These are phyloP conservation scores for Coemansia sp. DNA, from an alignment of 192 early-diverging fungal genomes.

Conservation along the genomic window DNA sequence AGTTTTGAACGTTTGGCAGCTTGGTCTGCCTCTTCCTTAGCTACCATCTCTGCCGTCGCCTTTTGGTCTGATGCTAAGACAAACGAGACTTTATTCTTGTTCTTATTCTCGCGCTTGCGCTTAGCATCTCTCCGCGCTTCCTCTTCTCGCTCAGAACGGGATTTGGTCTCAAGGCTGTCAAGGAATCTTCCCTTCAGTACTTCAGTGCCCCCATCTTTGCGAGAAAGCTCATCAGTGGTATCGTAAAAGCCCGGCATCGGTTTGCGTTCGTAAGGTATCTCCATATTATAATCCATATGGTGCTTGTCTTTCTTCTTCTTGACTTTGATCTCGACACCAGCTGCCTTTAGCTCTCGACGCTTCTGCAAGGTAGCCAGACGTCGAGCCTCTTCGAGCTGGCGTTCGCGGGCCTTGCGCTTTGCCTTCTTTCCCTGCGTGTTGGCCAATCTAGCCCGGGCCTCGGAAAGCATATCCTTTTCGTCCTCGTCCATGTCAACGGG, in stretches of 20 bases:
- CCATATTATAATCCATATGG: conserved; percentile 91
- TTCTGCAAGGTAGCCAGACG: conserved; percentile 90
- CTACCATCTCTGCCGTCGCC: conserved; percentile 35
- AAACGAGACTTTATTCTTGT: conserved; percentile 56
- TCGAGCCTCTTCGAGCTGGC: conserved; percentile 94
- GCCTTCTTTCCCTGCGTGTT: conserved; percentile 99
- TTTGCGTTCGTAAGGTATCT: conserved; percentile 91
- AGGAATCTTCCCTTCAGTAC: conserved; percentile 69
- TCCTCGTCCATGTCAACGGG: conserved; percentile 99
- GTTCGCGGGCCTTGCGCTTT: conserved; percentile 97
- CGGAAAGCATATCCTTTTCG: conserved; percentile 99
- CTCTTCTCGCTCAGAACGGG: conserved; percentile 79
- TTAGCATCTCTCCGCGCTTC: conserved; percentile 76
- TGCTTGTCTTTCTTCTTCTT: conserved; percentile 65
- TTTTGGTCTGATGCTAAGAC: conserved; percentile 46
- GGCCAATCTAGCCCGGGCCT: conserved; percentile 96
- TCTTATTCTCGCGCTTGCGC: conserved; percentile 63
- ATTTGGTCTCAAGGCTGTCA: conserved; percentile 83
- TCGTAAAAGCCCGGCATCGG: conserved; percentile 92
- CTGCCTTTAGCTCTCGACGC: conserved; percentile 92
- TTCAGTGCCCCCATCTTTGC: conserved; percentile 56
- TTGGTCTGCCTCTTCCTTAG: conserved; percentile 66
- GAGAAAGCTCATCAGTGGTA: conserved; percentile 78
- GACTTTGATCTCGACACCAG: conserved; percentile 82
- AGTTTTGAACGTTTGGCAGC: conserved; percentile 73